Base-by-base conservation (phyloP, 108 stramenopile species). In the Cylindrotheca closterium region DNA sequence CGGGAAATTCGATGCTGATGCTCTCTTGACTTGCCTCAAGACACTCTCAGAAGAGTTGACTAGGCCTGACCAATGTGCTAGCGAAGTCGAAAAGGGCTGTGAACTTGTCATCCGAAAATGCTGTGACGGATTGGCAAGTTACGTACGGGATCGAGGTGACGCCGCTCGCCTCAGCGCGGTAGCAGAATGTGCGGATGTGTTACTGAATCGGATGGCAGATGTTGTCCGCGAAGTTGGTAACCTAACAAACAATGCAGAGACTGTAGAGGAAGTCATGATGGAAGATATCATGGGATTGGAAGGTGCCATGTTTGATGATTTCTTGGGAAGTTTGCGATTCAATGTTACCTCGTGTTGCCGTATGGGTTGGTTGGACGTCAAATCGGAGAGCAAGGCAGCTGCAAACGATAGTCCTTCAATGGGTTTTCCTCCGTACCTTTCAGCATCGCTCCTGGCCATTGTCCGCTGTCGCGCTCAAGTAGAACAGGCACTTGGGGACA, bases 381-480 rank as follows among this genome's bases (percentile, higher is more conserved):
- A 81, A 31, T 59, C 59, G 37, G 62, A 77, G 15, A 70, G 60
- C 23, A 45, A 63, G 17, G 34, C 51, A 15, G 67, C 29, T 2
- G 33, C 48, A 23, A n/a, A 68, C 30, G 78, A 82, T 12, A 34
- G 30, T 7, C 49, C 72, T 18, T 56, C 63, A 32, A 51, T 53
- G 47, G 61, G 53, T 4, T 94, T 94, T 47, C 89, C 92, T n/a
- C 74, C 86, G 0, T 90, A 94, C 37, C 65, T 94, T 7, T 88
- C 92, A 15, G 85, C 87, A 18, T 89, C 85, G 4, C 77, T 94
- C 24, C 68, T 94, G 26, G 63, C 92, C 12, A 91, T 94, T 57
- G 89, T 94, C 5, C 81, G 92, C 10, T 87, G 85, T 55, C 69
- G 92, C 25, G 92, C 92, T 19, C 92, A 94, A 77, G 92, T 94